Percentiles rank a stretch among this genome's conserved stretches.
These are phyloP conservation scores for Chlamydomonas sphaeroides DNA, from an alignment of 139 green algal species.

Conservation along the genomic window DNA sequence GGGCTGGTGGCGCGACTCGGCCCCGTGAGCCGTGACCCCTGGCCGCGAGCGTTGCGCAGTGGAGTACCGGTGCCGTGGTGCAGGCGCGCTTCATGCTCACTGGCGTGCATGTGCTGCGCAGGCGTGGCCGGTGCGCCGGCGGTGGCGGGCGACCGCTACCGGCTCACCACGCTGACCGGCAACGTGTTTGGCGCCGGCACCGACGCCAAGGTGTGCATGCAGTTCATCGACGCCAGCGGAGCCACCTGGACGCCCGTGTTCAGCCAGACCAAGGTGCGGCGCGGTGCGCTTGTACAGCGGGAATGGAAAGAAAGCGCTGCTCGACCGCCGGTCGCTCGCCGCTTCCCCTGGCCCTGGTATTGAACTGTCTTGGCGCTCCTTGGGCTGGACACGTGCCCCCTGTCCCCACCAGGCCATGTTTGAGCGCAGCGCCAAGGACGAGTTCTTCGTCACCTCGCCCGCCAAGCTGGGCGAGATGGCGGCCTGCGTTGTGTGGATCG, in stretches of 20 bases:
- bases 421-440: constrained; percentile 27
- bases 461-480: constrained; percentile 23
- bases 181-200: constrained; percentile 56
- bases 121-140: neutral
- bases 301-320: too few species aligned
- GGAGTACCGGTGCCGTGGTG: too few species aligned
- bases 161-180: constrained; percentile 38
- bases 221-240: constrained; percentile 42
- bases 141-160: constrained; percentile 42
- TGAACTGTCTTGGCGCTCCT: too few species aligned
- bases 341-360: too few species aligned
- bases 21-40: too few species aligned
- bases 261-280: constrained; percentile 36
- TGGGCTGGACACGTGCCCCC: too few species aligned
- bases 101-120: too few species aligned
- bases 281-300: too few species aligned
- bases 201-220: constrained; percentile 49
- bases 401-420: constrained; percentile 44
- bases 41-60: too few species aligned
- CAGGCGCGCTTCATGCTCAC: too few species aligned
- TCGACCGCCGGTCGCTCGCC: too few species aligned
- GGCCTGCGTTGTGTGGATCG: constrained; percentile 40
- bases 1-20: too few species aligned
- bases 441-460: constrained; percentile 36
- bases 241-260: constrained; percentile 43